These are phyloP conservation scores for Phoma sp. DNA, from an alignment of 2,329 filamentous ascomycete genomes.

Conservation along the genomic window DNA sequence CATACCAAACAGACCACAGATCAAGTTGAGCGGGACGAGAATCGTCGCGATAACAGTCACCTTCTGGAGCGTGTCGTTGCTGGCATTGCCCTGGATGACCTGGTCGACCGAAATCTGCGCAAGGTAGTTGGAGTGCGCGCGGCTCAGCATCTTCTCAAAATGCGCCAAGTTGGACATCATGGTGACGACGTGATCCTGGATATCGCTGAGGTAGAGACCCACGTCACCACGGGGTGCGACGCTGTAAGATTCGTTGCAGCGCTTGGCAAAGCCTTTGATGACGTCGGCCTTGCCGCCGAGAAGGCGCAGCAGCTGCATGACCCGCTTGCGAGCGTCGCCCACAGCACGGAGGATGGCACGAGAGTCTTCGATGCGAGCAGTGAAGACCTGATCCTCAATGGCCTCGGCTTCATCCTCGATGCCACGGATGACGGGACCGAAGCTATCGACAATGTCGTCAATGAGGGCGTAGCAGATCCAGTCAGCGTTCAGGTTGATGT, in stretches of 20 bases:
- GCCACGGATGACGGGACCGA: constrained; percentile 85
- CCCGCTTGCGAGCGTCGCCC: constrained; percentile 89
- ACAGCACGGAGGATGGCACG: constrained; percentile 86
- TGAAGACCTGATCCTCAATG: constrained; percentile 95
- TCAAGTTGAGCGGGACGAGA: constrained; percentile 92
- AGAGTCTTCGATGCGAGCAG: constrained; percentile 88
- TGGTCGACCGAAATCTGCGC: constrained; percentile 93
- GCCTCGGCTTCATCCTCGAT: constrained; percentile 88
- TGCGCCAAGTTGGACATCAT: constrained; percentile 97
- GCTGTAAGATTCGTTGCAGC: constrained; percentile 96
- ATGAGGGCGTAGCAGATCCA: constrained; percentile 99
- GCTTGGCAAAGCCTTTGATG: constrained; percentile 95
- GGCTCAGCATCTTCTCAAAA: constrained; percentile 96
- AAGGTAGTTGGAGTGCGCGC: constrained; percentile 94
- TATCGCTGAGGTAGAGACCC: constrained; percentile 93
- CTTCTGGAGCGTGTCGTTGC: constrained; percentile 90
- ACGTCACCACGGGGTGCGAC: constrained; percentile 96
- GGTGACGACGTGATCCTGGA: constrained; percentile 98
- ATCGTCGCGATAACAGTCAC: constrained; percentile 94
- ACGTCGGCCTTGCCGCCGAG: constrained; percentile 98
- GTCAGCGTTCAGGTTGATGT: constrained; percentile 91
- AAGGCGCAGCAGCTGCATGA: constrained; percentile 90
- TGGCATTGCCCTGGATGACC: constrained; percentile 83
- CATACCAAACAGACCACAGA: constrained; percentile 89
- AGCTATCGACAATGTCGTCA: constrained; percentile 96